Conservation (phyloP, 352 stramenopile genomes). For the Phytophthora macrochlamydospora region DNA sequence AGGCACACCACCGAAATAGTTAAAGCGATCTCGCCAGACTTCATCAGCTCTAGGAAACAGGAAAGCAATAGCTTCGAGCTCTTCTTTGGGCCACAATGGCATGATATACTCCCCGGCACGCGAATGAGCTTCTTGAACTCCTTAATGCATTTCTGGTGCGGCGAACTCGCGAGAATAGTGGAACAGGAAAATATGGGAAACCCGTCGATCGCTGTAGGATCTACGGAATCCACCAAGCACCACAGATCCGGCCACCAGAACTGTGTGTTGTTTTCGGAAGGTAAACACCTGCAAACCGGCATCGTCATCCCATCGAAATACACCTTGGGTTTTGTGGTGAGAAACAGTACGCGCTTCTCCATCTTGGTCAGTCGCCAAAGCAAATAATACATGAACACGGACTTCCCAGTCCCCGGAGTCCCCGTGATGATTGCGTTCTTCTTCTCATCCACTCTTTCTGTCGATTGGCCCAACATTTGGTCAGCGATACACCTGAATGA, state of each 20-base stretch:
- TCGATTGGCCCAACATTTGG: slow-evolving; percentile 22
- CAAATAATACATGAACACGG: slow-evolving; percentile 41
- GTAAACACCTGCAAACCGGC: slow-evolving; percentile 9
- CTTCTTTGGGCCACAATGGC: slow-evolving; percentile 29
- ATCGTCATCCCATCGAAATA: slow-evolving; percentile 41
- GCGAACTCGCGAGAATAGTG: slow-evolving; percentile 24
- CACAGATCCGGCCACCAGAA: slow-evolving; percentile 35
- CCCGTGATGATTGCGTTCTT: slow-evolving; percentile 41
- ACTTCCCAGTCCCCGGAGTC: slow-evolving; percentile 38
- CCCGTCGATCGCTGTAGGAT: slow-evolving; percentile 18
- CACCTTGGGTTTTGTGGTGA: slow-evolving; percentile 4
- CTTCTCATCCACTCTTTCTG: not conserved
- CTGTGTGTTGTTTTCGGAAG: slow-evolving; percentile 7
- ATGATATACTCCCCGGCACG: slow-evolving; percentile 25
- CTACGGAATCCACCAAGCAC: slow-evolving; percentile 34
- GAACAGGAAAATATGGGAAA: slow-evolving; percentile 19
- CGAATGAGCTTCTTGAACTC: slow-evolving; percentile 31
- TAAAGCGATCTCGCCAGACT: slow-evolving; percentile 21
- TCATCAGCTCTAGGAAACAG: slow-evolving; percentile 19
- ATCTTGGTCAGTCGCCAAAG: slow-evolving; percentile 40
- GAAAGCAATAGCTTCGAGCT: slow-evolving; percentile 25
- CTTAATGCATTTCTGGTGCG: slow-evolving; percentile 21
- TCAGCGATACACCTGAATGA: slow-evolving; percentile 28
- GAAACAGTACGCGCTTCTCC: slow-evolving; percentile 33
- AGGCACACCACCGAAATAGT: slow-evolving; percentile 34